Evolutionary conservation across 331 rosid species (phyloP), one percentile per base, ranked within the genome.

Genomic region (Phaseolus coccineus): DNA sequence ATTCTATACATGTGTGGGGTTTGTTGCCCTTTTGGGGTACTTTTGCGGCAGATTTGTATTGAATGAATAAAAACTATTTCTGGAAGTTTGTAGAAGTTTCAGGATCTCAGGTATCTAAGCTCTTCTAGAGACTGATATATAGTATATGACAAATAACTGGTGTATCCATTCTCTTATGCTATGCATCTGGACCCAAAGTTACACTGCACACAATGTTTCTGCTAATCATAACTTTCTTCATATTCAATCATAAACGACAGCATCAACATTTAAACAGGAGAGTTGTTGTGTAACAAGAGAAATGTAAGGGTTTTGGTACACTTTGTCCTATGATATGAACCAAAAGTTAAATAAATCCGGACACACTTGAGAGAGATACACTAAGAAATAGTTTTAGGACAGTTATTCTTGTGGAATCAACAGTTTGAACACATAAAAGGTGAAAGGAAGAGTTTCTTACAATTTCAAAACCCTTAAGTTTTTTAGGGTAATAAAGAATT

Each of bases 1-100:
- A 76, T 82, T 71, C 82, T 82, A 14, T 14, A 48, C 3, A 71
- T 59, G 84, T 40, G 11, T 70, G 58, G 25, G 31, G 33, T 22
- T n/a, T 78, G 1, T 19, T 67, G 76, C 68, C 68, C 61, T 48
- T 51, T 55, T 8, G 40, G 35, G 22, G 42, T 51, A 77, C 37
- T 67, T 53, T 68, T 44, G 37, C 15, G 53, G 61, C 69, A 4
- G 69, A 55, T 78, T 82, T 59, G 47, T 48, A 19, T 24, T 77
- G 12, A 42, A 22, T 42, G 42, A 76, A 53, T 73, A 37, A 46
- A 33, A 40, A 74, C 72, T 39, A n/a, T 70, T 73, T 39, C 65
- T 35, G 53, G 52, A 9, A 40, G 15, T 33, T 13, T 46, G 63
- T 30, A n/a, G 2, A 48, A 67, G 11, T 28, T 80, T 55, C 13